Base-by-base conservation (phyloP, 1,284 basidiomycete species). In the Ceratobasidium theobromae region DNA sequence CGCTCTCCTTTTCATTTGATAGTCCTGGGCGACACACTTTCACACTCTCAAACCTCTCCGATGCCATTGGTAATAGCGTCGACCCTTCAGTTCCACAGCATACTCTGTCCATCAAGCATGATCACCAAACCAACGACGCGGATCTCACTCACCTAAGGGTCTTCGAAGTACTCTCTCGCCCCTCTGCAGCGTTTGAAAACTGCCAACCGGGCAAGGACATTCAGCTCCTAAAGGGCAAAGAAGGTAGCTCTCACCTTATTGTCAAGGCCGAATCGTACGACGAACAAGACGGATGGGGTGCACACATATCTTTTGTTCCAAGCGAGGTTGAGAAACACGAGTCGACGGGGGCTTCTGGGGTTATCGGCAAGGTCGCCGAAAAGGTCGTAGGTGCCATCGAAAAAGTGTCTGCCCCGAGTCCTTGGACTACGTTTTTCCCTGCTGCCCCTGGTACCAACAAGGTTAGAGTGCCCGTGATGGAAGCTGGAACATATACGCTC, bases 401-500 rank as follows among this genome's bases (percentile, higher is more conserved):
- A 8, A 45, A 45, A 21, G 38, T 52, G 14, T 53, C 14, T 2
- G 3, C 55, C 1, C 23, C 48, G 6, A 25, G 21, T 14, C 78
- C 83, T 1, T 89, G 87, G 87, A 82, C 79, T 53, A 84, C 85
- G 72, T 81, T 78, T 2, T 70, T 89, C 41, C 81, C 81, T 57
- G 81, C 84, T 1, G 74, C 80, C 46, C 77, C 76, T n/a, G 76
- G 76, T 27, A 75, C 76, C 43, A 79, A 79, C 32, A 80, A 84
- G 5, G 69, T 91, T 6, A 77, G 76, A 11, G 74, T 92, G 12
- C 77, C 75, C 21, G 84, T 84, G 38, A 79, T 71, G 69, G 77
- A 81, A 3, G 87, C 93, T 1, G 96, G 96, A n/a, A 85, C 87
- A 43, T 99, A 96, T 75, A 85, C 83, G 2, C 84, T 99, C 30